Evolutionary conservation across 2,329 filamentous ascomycete genomes (phyloP), one percentile per base, ranked within the genome.

Genomic region (Aspergillus luchuensis): DNA sequence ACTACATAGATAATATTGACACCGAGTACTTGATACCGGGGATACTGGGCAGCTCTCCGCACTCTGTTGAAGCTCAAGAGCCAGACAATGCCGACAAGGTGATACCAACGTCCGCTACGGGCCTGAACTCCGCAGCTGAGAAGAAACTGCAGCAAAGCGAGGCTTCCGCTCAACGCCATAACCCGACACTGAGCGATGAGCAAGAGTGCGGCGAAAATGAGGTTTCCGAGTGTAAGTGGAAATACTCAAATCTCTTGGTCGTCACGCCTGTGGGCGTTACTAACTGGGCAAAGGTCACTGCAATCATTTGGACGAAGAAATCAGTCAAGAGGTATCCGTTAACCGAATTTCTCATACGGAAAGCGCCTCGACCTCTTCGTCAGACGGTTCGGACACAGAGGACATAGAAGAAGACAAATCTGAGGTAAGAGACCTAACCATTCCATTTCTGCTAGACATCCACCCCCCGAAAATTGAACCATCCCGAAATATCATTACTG

Each of bases 1-100:
- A 80, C 59, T 79, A 79, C 59, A 74, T 79, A 38, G 72, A 70
- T 36, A 77, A 80, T 53, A 76, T 78, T 21, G 69, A 73, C 52
- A 67, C 70, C 10, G 67, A 73, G 5, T 74, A 76, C 61, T 63
- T 54, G 39, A 50, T 41, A 10, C n/a, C 25, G 2, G 8, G 28
- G 39, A 50, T 41, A 10, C 21, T 36, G 5, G 8, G 28, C 30
- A 38, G 17, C 28, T 5, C 15, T 13, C 47, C 48, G 4, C 39
- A 47, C 1, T 7, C 8, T 7, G 23, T 10, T 21, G 38, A 48
- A 19, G n/a, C 17, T 13, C 21, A 47, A 11, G 47, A 8, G 10
- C 15, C 33, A 10, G 36, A 19, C 8, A 28, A 6, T 50, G 15
- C 15, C 10, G 25, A n/a, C 25, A 50, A 15, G 25, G 47, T 30